phyloP scores from a whole-genome alignment of 2,329 filamentous ascomycete species.

The Colletotrichum trifolii region DNA sequence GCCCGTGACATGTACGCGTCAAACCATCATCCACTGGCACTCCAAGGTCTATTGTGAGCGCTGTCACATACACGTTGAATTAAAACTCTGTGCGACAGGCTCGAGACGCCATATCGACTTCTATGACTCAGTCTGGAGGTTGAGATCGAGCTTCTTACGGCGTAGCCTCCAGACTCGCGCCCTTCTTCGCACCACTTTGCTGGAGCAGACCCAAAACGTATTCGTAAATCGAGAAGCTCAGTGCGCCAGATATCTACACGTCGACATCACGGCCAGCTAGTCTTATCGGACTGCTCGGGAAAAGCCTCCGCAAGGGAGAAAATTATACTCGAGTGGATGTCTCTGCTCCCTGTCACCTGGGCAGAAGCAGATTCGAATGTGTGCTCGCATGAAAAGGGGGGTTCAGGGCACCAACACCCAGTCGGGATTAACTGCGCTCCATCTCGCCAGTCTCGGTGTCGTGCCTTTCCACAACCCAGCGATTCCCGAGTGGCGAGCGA shows the following conservation, averaged over 20 bases:
- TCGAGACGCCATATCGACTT: no score
- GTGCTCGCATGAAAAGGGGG: no score
- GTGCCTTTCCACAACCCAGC: slow-evolving; percentile 15
- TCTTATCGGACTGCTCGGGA: neutral
- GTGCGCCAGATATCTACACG: neutral
- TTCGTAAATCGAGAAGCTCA: neutral
- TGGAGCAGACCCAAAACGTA: neutral
- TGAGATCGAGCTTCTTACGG: neutral
- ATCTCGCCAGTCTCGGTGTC: slow-evolving; percentile 11
- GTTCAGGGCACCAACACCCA: no score
- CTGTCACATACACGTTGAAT: no score
- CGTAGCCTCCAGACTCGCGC: neutral
- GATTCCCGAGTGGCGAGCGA: neutral
- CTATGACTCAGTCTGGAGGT: neutral
- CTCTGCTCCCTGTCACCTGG: no score
- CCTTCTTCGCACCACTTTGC: neutral
- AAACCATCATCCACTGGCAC: no score
- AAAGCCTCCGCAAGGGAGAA: neutral
- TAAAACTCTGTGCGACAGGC: no score
- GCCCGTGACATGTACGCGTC: no score
- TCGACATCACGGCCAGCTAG: neutral
- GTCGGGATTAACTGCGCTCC: slow-evolving; percentile 11
- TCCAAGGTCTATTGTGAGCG: no score
- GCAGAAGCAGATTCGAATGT: no score
- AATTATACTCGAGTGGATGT: neutral